phyloP scores from a whole-genome alignment of 1,284 basidiomycete species.

The Exobasidium rhododendri region DNA sequence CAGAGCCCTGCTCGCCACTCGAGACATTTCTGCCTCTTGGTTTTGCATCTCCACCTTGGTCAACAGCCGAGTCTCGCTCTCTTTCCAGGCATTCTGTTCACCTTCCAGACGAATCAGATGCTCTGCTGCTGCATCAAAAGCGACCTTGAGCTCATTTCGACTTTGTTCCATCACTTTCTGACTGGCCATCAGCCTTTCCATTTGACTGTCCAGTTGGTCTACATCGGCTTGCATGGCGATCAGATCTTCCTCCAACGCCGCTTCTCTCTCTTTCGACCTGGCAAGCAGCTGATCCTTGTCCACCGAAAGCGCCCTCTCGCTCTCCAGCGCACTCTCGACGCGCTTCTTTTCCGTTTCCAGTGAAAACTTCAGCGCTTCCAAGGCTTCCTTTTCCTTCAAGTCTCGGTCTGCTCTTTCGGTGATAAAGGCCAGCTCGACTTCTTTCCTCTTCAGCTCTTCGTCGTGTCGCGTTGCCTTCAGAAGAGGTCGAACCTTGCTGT shows the following conservation, averaged over 20 bases:
- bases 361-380: constrained; percentile 40
- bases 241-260: constrained; percentile 80
- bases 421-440: constrained; percentile 72
- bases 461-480: constrained; percentile 88
- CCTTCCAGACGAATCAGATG: constrained; percentile 75
- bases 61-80: constrained; percentile 59
- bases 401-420: constrained; percentile 51
- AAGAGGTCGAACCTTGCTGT: constrained; percentile 85
- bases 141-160: constrained; percentile 66
- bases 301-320: constrained; percentile 72
- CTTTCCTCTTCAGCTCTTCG: constrained; percentile 84
- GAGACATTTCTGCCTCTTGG: constrained; percentile 31
- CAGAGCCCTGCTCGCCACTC: constrained; percentile 26
- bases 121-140: constrained; percentile 77
- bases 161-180: constrained; percentile 59
- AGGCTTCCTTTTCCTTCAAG: constrained; percentile 41
- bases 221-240: constrained; percentile 75
- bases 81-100: constrained; percentile 69
- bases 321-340: constrained; percentile 75
- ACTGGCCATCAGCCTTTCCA: constrained; percentile 69
- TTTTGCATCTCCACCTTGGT: constrained; percentile 35
- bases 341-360: constrained; percentile 44
- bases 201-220: constrained; percentile 77
- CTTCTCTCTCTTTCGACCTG: constrained; percentile 78
- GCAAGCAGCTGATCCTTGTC: constrained; percentile 85